Evolutionary conservation across 805 yeast genomes (phyloP).

Genomic region (Candida rishiriensis): DNA sequence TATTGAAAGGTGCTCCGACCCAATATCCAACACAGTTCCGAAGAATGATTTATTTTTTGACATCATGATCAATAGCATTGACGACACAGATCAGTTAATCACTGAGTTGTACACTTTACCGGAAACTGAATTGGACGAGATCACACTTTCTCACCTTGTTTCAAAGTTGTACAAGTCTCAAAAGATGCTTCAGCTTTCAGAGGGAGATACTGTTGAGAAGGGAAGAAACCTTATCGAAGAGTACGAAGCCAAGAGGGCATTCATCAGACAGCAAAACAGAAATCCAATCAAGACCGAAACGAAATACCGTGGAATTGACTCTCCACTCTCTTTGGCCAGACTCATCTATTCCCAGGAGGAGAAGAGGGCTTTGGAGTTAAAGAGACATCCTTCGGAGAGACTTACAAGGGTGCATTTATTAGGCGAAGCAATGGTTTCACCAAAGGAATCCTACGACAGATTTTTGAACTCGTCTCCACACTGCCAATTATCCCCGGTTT

Average conservation of each 20-base stretch:
- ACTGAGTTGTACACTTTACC: conserved; percentile 10
- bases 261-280: not conserved
- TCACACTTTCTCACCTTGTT: conserved; percentile 20
- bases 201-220: conserved; percentile 7
- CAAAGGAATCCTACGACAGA: conserved; percentile 25
- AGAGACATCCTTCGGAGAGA: not conserved
- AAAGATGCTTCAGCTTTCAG: conserved; percentile 7
- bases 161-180: conserved; percentile 25
- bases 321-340: conserved; percentile 20
- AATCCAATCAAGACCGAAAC: not conserved
- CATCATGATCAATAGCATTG: conserved; percentile 17
- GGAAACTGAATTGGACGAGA: conserved; percentile 21
- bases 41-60: conserved; percentile 20
- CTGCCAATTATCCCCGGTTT: conserved; percentile 20
- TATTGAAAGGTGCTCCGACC: conserved; percentile 3
- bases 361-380: not conserved
- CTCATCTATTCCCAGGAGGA: conserved; percentile 9
- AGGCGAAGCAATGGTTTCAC: conserved; percentile 33
- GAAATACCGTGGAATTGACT: not conserved
- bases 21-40: no score
- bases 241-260: conserved; percentile 4
- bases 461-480: conserved; percentile 18
- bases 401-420: conserved; percentile 22
- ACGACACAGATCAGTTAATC: conserved; percentile 6
- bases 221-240: conserved; percentile 12